These are phyloP conservation scores for Coniferiporia weirii DNA, from an alignment of 1,284 basidiomycete species.

Conservation along the genomic window DNA sequence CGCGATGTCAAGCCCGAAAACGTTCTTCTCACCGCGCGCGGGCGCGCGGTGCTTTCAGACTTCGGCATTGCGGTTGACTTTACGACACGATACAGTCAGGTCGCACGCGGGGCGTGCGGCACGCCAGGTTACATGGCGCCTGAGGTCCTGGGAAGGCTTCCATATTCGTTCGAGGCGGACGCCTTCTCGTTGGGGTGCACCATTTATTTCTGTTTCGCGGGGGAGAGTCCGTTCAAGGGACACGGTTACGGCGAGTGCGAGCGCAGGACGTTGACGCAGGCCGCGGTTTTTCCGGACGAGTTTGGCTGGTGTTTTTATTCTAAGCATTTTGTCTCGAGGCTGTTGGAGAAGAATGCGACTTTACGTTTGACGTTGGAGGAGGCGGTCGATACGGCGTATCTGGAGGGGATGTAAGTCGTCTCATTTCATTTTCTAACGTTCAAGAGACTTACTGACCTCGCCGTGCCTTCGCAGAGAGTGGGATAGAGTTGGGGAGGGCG, in stretches of 20 bases:
- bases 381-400: neutral
- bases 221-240: neutral
- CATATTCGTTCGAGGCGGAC: too few relatives aligned
- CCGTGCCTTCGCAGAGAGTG: neutral
- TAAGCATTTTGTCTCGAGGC: neutral
- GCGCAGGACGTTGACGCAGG: neutral
- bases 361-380: neutral
- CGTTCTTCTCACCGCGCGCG: slow-evolving; percentile 45
- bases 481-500: neutral
- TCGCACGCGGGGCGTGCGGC: too few relatives aligned
- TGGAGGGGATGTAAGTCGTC: neutral
- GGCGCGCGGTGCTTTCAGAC: slow-evolving; percentile 55
- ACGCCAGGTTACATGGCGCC: too few relatives aligned
- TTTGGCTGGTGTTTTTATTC: neutral
- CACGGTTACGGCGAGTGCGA: neutral
- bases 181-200: neutral
- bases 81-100: too few relatives aligned
- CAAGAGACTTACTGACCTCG: neutral
- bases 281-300: neutral
- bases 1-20: slow-evolving; percentile 65
- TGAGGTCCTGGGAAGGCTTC: too few relatives aligned
- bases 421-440: neutral
- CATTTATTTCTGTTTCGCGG: neutral
- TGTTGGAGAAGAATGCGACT: neutral
- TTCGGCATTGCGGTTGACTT: slow-evolving; percentile 62